Conservation (phyloP, 805 yeast species). For the Teunomyces funiuensis region DNA sequence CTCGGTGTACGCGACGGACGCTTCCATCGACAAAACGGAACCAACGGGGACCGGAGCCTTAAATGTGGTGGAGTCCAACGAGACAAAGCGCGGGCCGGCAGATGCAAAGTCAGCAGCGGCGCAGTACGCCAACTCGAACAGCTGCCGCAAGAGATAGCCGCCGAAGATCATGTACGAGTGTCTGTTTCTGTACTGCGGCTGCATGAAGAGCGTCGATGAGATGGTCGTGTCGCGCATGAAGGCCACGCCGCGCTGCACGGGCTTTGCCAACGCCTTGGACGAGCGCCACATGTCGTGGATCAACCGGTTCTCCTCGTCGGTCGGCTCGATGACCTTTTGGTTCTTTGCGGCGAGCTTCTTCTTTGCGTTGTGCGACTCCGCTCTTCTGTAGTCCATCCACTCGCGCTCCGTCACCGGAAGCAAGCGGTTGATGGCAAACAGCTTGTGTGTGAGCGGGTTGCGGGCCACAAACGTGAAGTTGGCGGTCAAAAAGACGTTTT, state of each 20-base stretch:
- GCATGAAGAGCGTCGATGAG: conserved; percentile 83
- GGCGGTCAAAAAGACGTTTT: conserved; percentile 79
- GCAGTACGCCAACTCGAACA: conserved; percentile 92
- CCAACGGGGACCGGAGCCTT: conserved; percentile 96
- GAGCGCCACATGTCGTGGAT: conserved; percentile 75
- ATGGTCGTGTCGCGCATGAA: conserved; percentile 73
- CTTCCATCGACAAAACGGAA: conserved; percentile 77
- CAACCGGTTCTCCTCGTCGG: conserved; percentile 65
- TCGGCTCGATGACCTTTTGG: conserved; percentile 61
- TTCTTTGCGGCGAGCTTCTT: conserved; percentile 76
- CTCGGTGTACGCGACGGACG: conserved; percentile 84
- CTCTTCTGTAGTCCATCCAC: conserved; percentile 81
- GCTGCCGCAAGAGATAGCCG: conserved; percentile 87
- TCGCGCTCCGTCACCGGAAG: conserved; percentile 74
- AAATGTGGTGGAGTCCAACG: conserved; percentile 88
- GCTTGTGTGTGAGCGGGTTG: conserved; percentile 87
- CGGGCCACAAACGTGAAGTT: conserved; percentile 95
- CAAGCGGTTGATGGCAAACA: conserved; percentile 81
- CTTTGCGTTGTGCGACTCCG: conserved; percentile 85
- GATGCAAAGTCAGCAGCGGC: conserved; percentile 86
- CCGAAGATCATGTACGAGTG: conserved; percentile 95
- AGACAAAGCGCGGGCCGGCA: conserved; percentile 83
- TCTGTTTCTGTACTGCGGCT: conserved; percentile 93
- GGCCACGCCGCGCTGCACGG: conserved; percentile 49
- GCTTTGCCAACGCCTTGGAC: conserved; percentile 32